Evolutionary conservation across 2,329 filamentous ascomycete species (phyloP), one percentile per base, ranked within the genome.

Genomic region (Beauveria pseudobassiana): DNA sequence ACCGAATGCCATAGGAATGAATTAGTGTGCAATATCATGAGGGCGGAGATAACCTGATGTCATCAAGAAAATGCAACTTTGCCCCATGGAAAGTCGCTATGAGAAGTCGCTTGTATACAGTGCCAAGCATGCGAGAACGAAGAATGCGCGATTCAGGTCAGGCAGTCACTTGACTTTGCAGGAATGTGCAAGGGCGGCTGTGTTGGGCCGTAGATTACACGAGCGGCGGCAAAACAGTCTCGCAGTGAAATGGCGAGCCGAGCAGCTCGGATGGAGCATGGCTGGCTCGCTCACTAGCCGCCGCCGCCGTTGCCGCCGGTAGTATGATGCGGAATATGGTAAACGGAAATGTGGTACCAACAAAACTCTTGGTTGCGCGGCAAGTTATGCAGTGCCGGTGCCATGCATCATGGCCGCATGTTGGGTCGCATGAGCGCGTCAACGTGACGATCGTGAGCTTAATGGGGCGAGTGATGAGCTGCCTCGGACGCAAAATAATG

Each of bases 381-480:
- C 40, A 40, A 52, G n/a, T n/a, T 49, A 52, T 59, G 34, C 45
- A 26, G 52, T 52, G 57, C 34, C 34, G 46, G 57, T 38, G 34
- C 20, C 48, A 45, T 24, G 49, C 57, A 50, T 51, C 30, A 12
- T 22, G 43, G 40, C 42, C 59, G 59, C 50, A 61, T 54, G 43
- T 55, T 61, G 43, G 58, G 59, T 49, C 51, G 59, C 50, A 46
- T 53, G 30, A 61, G 50, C 42, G 14, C 28, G 42, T 28, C 8
- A 55, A 51, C 43, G 51, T 40, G 50, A 49, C 59, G 24, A 61
- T 61, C 50, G 42, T 45, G 57, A 51, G 26, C 18, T 45, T 18
- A 46, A 59, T 8, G n/a, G 38, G 42, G 30, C 26, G 57, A 45
- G 49, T 28, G 26, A 45, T 59, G 46, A 42, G 45, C n/a, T 45